These are phyloP conservation scores for Polychaeton citri DNA, from an alignment of 2,329 filamentous ascomycete genomes.

Conservation along the genomic window DNA sequence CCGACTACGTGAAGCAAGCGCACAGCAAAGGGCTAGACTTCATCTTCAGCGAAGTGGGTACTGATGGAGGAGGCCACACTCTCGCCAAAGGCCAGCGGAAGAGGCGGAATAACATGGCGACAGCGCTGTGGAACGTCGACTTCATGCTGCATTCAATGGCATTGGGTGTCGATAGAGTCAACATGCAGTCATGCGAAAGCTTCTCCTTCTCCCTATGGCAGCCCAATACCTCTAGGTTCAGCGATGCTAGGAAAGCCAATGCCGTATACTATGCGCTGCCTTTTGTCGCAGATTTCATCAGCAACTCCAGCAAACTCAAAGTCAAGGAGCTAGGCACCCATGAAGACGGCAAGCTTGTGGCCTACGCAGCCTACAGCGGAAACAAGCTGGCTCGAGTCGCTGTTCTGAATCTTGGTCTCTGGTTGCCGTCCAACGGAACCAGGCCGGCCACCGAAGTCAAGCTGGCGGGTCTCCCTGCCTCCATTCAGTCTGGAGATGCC, in stretches of 20 bases:
- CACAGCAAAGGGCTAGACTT: too few species aligned
- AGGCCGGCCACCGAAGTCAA: too few species aligned
- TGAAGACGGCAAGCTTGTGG: neutral
- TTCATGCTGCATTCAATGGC: slow-evolving; percentile 4
- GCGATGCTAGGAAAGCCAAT: slow-evolving; percentile 2
- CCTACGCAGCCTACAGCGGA: slow-evolving; percentile 3
- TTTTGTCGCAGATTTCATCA: slow-evolving; percentile 5
- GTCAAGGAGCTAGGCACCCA: slow-evolving; percentile 1
- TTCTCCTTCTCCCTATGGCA: slow-evolving; percentile 4
- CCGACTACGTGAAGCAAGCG: too few species aligned
- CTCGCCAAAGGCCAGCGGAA: too few species aligned
- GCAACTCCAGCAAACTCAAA: neutral
- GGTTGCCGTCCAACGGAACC: too few species aligned
- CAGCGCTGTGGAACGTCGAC: slow-evolving; percentile 4
- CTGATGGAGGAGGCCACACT: slow-evolving; percentile 1
- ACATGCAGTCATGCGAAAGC: slow-evolving; percentile 4
- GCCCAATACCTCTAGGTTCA: slow-evolving; percentile 1
- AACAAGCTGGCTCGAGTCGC: slow-evolving; percentile 2
- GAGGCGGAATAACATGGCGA: slow-evolving; percentile 5
- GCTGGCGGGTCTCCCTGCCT: too few species aligned
- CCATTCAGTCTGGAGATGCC: too few species aligned
- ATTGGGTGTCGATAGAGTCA: slow-evolving; percentile 2
- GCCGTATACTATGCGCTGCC: slow-evolving; percentile 3
- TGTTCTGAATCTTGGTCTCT: slow-evolving; percentile 3
- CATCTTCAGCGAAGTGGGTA: too few species aligned